Evolutionary conservation across 208 protist species (phyloP).

Genomic region (Kentomonas sorsogonicus): DNA sequence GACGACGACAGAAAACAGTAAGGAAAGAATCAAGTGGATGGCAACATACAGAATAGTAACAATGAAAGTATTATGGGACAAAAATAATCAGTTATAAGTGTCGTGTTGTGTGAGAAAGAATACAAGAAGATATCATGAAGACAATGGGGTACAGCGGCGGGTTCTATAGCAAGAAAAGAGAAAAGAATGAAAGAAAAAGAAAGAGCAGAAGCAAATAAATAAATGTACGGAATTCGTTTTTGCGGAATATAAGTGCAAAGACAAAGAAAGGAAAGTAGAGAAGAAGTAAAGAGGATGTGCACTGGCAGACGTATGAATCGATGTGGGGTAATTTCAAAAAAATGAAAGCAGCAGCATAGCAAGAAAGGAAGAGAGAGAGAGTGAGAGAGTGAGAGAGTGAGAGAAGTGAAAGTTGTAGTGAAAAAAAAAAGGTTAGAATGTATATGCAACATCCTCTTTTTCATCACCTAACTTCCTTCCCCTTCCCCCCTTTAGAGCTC

Average conservation of each 20-base stretch:
- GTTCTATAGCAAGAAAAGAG: not conserved
- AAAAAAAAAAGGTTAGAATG: conserved; percentile 1
- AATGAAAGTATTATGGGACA: no score
- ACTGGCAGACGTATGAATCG: not conserved
- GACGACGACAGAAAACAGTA: no score
- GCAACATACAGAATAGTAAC: no score
- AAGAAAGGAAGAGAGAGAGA: conserved; percentile 20
- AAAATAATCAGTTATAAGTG: no score
- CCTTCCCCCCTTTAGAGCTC: no score
- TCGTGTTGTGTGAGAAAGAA: no score
- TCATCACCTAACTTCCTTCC: no score
- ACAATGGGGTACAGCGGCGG: no score
- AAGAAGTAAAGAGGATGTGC: not conserved
- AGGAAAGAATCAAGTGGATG: no score
- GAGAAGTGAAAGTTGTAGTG: not conserved
- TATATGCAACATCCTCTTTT: no score
- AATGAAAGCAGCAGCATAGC: conserved; percentile 18
- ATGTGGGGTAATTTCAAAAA: not conserved
- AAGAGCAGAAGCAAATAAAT: conserved; percentile 8
- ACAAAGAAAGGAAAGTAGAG: not conserved
- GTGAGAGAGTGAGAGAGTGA: no score
- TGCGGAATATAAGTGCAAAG: not conserved
- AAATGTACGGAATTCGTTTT: not conserved
- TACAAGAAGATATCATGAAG: no score
- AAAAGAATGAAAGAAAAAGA: conserved; percentile 9